A percentile compares a stretch with the other conserved stretches of the same genome.
Conservation (phyloP, 73 alveolate species). For the Blepharisma stoltei region DNA sequence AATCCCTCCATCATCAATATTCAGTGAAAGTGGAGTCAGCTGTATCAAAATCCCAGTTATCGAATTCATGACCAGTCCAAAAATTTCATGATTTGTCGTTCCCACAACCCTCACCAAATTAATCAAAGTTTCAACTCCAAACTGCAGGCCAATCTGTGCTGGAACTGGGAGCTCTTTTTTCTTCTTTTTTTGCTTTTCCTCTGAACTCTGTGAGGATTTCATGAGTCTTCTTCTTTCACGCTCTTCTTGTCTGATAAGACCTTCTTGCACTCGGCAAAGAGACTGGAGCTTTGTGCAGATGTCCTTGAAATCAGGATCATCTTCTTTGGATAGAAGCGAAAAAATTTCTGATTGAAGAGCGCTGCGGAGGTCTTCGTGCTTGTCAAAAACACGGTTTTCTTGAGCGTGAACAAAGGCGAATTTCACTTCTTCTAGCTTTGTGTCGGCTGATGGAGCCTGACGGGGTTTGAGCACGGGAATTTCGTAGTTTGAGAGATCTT, state of each 20-base stretch:
- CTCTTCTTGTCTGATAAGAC: slow-evolving; percentile 28
- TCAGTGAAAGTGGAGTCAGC: not conserved
- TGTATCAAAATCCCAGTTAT: slow-evolving; percentile 7
- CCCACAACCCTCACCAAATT: slow-evolving; percentile 6
- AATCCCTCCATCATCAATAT: not conserved
- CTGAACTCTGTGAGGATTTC: slow-evolving; percentile 20
- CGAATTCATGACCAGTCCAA: not conserved
- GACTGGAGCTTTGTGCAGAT: slow-evolving; percentile 23
- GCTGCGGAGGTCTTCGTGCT: slow-evolving; percentile 24
- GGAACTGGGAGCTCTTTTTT: slow-evolving; percentile 23
- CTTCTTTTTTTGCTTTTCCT: slow-evolving; percentile 26
- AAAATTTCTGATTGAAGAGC: slow-evolving; percentile 14
- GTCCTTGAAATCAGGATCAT: slow-evolving; percentile 25
- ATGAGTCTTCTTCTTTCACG: not conserved
- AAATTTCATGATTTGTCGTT: not conserved
- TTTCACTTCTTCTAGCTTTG: slow-evolving; percentile 17
- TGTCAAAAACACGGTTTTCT: slow-evolving; percentile 21
- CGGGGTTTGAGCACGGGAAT: slow-evolving; percentile 17
- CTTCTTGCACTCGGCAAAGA: slow-evolving; percentile 23
- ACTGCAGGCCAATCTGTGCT: slow-evolving; percentile 8
- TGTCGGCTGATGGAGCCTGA: not conserved
- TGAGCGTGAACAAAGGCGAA: slow-evolving; percentile 16
- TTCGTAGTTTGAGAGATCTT: slow-evolving; percentile 22
- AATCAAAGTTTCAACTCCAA: slow-evolving; percentile 2
- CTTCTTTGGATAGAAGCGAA: slow-evolving; percentile 7